Base-by-base conservation (phyloP, 2,329 filamentous ascomycete species). In the Diaporthe citriasiana region DNA sequence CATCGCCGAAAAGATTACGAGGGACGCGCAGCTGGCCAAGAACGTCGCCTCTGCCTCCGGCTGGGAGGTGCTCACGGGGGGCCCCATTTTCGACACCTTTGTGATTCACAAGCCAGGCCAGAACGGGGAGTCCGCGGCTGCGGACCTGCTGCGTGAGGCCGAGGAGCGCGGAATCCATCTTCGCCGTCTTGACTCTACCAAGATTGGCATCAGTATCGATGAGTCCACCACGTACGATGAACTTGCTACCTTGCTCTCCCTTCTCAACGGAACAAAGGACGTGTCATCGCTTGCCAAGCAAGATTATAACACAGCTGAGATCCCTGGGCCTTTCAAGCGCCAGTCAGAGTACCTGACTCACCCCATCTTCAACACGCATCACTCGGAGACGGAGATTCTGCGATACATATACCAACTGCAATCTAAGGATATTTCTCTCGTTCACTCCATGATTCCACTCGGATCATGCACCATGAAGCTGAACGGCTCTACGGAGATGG, bases 381-480 rank as follows among this genome's bases (percentile, higher is more conserved):
- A 97, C 84, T 98, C 95, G 3, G 96, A 98, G 85, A 98, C 96
- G 0, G 95, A 98, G 83, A 90, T 98, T 79, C 87, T 98, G 68
- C 93, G 96, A 56, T 98, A 98, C 85, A 98, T 98, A 79, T 89
- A 96, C 81, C 94, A 98, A 81, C 88, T 98, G 7, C 93, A 97
- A 82, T 97, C 95, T 68, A 98, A 97, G 86, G 96, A 98, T 81
- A 86, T 98, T 19, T 98, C 96, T 1, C 88, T 98, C 7, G 94
- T 95, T 2, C 96, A 98, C 85, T 98, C 95, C 22, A 98, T 98
- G 96, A 98, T 98, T 75, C 95, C 96, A 3, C 90, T 98, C 1
- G 96, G 96, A 27, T 98, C 96, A 1, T 98, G 96, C 87, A 98
- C 96, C 19, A 98, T 98, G 96, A 98, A 98, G 88, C 91, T 98